Percentiles rank a stretch among this genome's conserved stretches.
Evolutionary conservation across 768 basidiomycete species (phyloP).

Genomic region (Mycena polygramma): DNA sequence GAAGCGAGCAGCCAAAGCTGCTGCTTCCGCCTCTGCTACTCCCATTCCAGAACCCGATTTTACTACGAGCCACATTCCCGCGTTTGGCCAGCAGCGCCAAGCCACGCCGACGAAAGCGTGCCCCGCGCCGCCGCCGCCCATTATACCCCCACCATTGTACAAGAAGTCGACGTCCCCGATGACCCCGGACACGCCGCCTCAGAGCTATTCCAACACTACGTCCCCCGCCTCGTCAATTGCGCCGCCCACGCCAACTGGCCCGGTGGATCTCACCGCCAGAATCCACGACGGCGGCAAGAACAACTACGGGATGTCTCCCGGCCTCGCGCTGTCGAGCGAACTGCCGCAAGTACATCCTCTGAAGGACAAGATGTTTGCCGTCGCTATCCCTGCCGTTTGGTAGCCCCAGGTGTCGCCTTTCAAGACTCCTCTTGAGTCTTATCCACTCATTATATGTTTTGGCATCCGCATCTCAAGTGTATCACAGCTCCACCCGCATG

Average conservation of each 20-base stretch:
- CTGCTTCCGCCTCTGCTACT: slow-evolving; percentile 53
- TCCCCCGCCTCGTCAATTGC: slow-evolving; percentile 74
- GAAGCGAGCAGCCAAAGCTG: slow-evolving; percentile 63
- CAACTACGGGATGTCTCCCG: slow-evolving; percentile 52
- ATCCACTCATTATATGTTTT: too few species aligned
- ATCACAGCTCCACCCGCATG: too few species aligned
- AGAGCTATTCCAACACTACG: slow-evolving; percentile 63
- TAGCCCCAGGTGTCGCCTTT: slow-evolving; percentile 46
- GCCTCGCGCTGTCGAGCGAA: slow-evolving; percentile 51
- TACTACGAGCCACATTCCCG: slow-evolving; percentile 63
- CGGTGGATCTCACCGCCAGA: slow-evolving; percentile 63
- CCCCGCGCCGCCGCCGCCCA: slow-evolving; percentile 44
- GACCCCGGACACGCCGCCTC: slow-evolving; percentile 67
- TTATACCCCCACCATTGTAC: slow-evolving; percentile 45
- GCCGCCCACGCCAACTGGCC: slow-evolving; percentile 68
- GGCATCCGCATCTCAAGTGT: too few species aligned
- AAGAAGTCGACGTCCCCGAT: slow-evolving; percentile 43
- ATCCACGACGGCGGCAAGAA: slow-evolving; percentile 47
- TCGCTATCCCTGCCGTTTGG: slow-evolving; percentile 74
- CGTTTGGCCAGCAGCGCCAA: slow-evolving; percentile 55
- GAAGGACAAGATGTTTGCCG: slow-evolving; percentile 75
- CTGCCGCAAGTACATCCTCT: slow-evolving; percentile 56
- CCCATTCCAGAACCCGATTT: slow-evolving; percentile 58
- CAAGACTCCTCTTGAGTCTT: too few species aligned
- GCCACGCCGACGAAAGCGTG: slow-evolving; percentile 47